Conservation (phyloP, 2,329 filamentous ascomycete genomes). For the Helminthosporium solani region DNA sequence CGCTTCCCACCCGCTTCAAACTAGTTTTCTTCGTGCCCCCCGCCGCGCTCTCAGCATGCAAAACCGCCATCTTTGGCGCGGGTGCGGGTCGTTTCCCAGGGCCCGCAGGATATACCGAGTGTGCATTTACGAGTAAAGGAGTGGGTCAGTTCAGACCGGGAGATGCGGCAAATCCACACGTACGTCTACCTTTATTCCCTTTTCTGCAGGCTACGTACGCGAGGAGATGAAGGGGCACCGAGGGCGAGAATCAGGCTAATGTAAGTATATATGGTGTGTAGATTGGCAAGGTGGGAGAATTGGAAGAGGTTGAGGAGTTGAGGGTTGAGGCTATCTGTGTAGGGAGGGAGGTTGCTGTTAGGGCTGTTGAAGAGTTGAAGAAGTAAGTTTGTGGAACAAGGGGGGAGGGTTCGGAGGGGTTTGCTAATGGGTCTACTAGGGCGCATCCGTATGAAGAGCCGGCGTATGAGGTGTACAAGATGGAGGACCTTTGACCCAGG, state of each 20-base stretch:
- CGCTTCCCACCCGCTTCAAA: slow-evolving; percentile 39
- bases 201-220: background rate
- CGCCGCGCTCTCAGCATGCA: slow-evolving; percentile 40
- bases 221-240: background rate
- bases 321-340: slow-evolving; percentile 64
- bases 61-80: slow-evolving; percentile 48
- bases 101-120: slow-evolving; percentile 46
- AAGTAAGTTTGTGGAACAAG: slow-evolving; percentile 48
- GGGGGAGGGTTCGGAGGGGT: background rate
- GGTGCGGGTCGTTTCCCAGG: slow-evolving; percentile 49
- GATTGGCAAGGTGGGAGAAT: slow-evolving; percentile 58
- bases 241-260: background rate
- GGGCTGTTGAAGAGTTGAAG: slow-evolving; percentile 65
- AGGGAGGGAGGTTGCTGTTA: slow-evolving; percentile 57
- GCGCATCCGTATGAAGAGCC: slow-evolving; percentile 50
- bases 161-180: slow-evolving; percentile 59
- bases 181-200: slow-evolving; percentile 9
- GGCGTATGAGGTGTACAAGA: slow-evolving; percentile 49
- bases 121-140: slow-evolving; percentile 50
- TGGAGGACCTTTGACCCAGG: slow-evolving; percentile 48
- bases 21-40: slow-evolving; percentile 49
- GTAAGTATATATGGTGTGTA: slow-evolving; percentile 6
- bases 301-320: slow-evolving; percentile 62
- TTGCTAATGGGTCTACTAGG: slow-evolving; percentile 23
- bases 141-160: slow-evolving; percentile 68